Evolutionary conservation across 2,329 filamentous ascomycete genomes (phyloP), one percentile per base, ranked within the genome.

Genomic region (Alternaria sp.): DNA sequence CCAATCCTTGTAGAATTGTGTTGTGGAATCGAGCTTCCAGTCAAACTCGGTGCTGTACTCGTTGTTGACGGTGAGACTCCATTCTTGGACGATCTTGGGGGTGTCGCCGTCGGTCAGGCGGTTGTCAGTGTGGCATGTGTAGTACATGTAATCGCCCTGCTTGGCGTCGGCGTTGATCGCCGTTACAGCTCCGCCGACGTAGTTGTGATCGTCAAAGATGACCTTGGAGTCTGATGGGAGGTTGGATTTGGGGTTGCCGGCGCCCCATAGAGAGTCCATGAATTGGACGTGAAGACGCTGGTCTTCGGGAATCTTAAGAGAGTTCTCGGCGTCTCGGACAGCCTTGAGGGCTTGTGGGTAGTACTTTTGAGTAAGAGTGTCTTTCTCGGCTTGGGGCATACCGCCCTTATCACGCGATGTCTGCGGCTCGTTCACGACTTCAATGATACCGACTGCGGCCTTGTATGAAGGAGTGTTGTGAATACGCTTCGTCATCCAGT

Each of bases 121-220:
- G 69, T 86, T 77, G 59, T 82, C 77, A 10, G 72, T 79, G 23
- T 57, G 52, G 77, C 88, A 90, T 1, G 85, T 85, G 6, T 82
- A 80, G 3, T 72, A 63, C 52, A 90, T 81, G 66, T 89, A 89
- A 43, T 67, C 66, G 4, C 79, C 81, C 7, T 81, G 78, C 59
- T 87, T 81, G 5, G 80, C 81, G 12, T 50, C 23, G 6, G 60
- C 32, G 0, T 62, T 43, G 8, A 13, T 62, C 0, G 80, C 75
- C 0, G 76, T 56, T 9, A 87, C 79, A 12, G 62, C 65, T 4
- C 77, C 70, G 65, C 85, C 84, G 23, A 87, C 74, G 72, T 89
- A 90, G 25, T 86, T 83, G 69, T 89, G 87, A 70, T 88, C 84
- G 71, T 90, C 87, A 68, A 85, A 90, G 28, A 83, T 83, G 12